These are phyloP conservation scores for Penicillium silybi DNA, from an alignment of 495 filamentous ascomycete genomes.

Conservation along the genomic window DNA sequence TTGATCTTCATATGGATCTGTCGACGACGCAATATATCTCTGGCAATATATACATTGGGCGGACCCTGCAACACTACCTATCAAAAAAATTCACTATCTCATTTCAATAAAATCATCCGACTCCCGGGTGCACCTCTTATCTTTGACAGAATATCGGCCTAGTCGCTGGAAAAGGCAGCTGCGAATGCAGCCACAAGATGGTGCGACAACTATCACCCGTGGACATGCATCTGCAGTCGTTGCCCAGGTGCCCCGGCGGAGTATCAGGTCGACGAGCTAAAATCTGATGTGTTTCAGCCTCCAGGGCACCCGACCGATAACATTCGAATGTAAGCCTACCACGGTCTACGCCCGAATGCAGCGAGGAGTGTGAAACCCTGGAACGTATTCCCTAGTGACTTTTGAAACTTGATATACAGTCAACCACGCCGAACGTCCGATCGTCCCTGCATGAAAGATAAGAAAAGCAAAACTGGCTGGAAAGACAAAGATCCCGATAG, in stretches of 20 bases:
- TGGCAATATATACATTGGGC: background rate
- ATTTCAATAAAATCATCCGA: background rate
- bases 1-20: background rate
- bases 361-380: background rate
- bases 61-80: background rate
- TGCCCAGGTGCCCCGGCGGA: no score
- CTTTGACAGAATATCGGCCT: background rate
- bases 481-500: conserved; percentile 15
- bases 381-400: conserved; percentile 5
- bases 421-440: conserved; percentile 26
- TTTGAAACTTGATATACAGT: conserved; percentile 27
- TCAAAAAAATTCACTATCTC: background rate
- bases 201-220: background rate
- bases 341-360: no score
- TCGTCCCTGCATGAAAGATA: conserved; percentile 16
- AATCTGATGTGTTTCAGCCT: background rate
- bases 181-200: background rate
- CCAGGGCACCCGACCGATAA: background rate
- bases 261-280: background rate
- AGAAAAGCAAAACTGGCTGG: conserved; percentile 23
- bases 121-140: background rate
- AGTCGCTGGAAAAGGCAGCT: background rate
- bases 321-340: no score
- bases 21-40: background rate
- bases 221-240: background rate